Conservation (phyloP, 805 yeast genomes). For the baker's yeast (Saccharomyces cerevisiae) region DNA sequence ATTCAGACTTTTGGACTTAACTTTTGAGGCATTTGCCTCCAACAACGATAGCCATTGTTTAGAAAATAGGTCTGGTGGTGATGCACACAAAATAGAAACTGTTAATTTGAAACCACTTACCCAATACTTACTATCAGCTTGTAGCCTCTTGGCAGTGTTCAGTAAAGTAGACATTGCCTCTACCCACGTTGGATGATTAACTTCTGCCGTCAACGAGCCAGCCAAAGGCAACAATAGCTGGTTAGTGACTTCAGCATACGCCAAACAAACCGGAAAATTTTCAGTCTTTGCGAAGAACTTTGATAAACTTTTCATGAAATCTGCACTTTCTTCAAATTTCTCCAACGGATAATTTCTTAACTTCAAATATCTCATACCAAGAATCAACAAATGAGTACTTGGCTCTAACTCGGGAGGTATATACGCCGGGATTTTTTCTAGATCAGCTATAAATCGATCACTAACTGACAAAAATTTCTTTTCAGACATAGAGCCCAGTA, state of each 20-base stretch:
- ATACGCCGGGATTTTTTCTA: slow-evolving; percentile 67
- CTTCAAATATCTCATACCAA: slow-evolving; percentile 83
- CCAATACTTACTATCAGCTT: slow-evolving; percentile 48
- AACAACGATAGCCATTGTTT: slow-evolving; percentile 62
- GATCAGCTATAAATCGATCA: slow-evolving; percentile 85
- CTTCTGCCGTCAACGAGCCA: slow-evolving; percentile 82
- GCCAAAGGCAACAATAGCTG: slow-evolving; percentile 75
- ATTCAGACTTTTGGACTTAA: slow-evolving; percentile 52
- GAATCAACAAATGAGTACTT: slow-evolving; percentile 62
- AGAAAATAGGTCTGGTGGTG: slow-evolving; percentile 69
- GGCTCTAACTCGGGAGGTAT: slow-evolving; percentile 47
- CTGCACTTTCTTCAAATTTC: slow-evolving; percentile 86
- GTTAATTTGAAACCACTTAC: slow-evolving; percentile 56
- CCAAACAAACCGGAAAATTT: slow-evolving; percentile 56
- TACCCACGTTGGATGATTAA: slow-evolving; percentile 92
- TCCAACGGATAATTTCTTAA: slow-evolving; percentile 82
- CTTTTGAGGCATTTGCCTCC: slow-evolving; percentile 50
- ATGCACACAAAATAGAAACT: slow-evolving; percentile 68
- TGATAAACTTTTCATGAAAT: slow-evolving; percentile 74
- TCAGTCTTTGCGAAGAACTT: slow-evolving; percentile 68
- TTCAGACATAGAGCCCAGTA: slow-evolving; percentile 85
- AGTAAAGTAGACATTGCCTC: slow-evolving; percentile 64
- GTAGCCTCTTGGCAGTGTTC: slow-evolving; percentile 40
- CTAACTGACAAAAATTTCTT: slow-evolving; percentile 79
- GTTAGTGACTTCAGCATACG: slow-evolving; percentile 79